Base-by-base conservation (phyloP, 2,329 filamentous ascomycete genomes). In the Lecanicillium sp. region DNA sequence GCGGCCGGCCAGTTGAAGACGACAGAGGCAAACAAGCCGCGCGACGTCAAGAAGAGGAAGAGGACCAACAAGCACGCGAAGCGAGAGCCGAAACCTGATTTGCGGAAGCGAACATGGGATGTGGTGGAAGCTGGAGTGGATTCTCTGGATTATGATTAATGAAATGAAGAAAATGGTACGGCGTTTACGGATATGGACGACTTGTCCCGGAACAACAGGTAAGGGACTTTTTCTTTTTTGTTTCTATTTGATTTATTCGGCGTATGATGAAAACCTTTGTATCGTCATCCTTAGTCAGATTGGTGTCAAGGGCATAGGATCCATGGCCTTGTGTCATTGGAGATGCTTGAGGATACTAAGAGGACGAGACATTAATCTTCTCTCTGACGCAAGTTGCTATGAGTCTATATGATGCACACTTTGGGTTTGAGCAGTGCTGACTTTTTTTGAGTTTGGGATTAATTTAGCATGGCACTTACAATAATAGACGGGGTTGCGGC, bases 261-360 rank as follows among this genome's bases (percentile, higher is more conserved):
- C 23, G 17, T 44, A 85, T 91, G 89, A 94, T 91, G 89, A 93
- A 82, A 90, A 74, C 66, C 67, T 70, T 78, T 71, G 77, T 90
- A 90, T 90, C 86, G 87, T 94, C 89, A 94, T 95, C 89, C 89
- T 94, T 94, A 94, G 87, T 75, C 89, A 78, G 83, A 94, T 67
- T 62, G 52, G 54, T 55, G 54, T 54, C 57, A 54, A 54, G 54
- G 58, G 54, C 54, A 56, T 52, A 68, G 41, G 66, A 68, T 51
- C 57, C 56, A 64, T 56, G 47, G 56, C 58, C 54, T 54, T 23
- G 36, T 49, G 53, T 30, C 55, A 43, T 55, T 62, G 58, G 55
- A 52, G 67, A 67, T 55, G 55, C 51, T 54, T 60, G 50, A 53
- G 54, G 60, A 60, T 58, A 54, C 51, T 58, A 64, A 65, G 56